Evolutionary conservation across 176 grass and related monocot species (phyloP).

Genomic region (Aegilops longissima): DNA sequence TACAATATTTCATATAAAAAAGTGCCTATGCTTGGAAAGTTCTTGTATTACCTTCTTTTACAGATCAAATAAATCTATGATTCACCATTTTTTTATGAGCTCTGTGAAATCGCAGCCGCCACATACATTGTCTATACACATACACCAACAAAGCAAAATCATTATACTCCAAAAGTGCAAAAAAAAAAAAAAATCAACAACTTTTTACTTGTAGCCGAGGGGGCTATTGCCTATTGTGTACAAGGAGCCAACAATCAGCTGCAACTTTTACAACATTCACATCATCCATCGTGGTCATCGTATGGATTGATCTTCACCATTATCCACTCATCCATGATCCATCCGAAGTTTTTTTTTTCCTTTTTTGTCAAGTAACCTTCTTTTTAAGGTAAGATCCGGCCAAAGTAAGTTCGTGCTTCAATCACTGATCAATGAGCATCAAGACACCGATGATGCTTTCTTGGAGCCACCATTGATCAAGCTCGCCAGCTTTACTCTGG

Average conservation of each 20-base stretch:
- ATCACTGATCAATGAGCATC: background rate
- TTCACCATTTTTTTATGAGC: slow-evolving; percentile 12
- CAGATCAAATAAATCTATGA: background rate
- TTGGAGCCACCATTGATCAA: slow-evolving; percentile 47
- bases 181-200: background rate
- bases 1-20: background rate
- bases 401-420: background rate
- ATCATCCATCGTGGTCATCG: background rate
- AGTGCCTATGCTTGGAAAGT: background rate
- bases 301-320: slow-evolving; percentile 6
- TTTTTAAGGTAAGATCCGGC: background rate
- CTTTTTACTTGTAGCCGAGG: slow-evolving; percentile 3
- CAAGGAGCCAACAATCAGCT: slow-evolving; percentile 28
- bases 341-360: background rate
- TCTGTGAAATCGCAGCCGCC: slow-evolving; percentile 9
- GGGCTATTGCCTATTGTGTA: slow-evolving; percentile 21
- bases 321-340: background rate
- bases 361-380: background rate
- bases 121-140: slow-evolving; percentile 31
- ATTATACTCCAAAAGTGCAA: slow-evolving; percentile 16
- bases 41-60: background rate
- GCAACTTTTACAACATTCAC: background rate
- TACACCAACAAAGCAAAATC: slow-evolving; percentile 1
- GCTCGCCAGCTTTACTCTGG: slow-evolving; percentile 49
- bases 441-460: slow-evolving; percentile 38